These are phyloP conservation scores for Diaporthe velutina DNA, from an alignment of 2,329 filamentous ascomycete genomes.

Conservation along the genomic window DNA sequence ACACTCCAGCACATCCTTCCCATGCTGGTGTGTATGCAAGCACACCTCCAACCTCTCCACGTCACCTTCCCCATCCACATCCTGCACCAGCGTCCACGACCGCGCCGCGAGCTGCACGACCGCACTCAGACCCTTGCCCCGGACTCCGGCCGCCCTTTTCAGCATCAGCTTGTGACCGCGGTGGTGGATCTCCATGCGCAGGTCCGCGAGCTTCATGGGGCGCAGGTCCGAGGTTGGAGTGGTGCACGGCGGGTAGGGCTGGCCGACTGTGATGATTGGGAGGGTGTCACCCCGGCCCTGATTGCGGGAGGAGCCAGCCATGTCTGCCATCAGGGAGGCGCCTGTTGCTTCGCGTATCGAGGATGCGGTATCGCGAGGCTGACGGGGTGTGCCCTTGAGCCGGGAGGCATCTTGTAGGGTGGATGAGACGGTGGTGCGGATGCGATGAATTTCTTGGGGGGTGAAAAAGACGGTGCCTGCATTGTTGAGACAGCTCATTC, in stretches of 20 bases:
- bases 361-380: not conserved
- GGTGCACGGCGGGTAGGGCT: not conserved
- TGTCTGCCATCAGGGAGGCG: not conserved
- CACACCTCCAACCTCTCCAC: not conserved
- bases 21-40: not conserved
- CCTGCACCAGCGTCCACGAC: not conserved
- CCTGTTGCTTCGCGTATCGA: not conserved
- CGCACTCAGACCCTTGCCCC: not conserved
- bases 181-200: not conserved
- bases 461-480: not conserved
- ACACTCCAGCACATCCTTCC: not conserved
- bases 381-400: not conserved
- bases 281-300: not conserved
- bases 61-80: not conserved
- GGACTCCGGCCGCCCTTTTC: not conserved
- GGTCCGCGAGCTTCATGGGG: not conserved
- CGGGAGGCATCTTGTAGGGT: not conserved
- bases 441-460: not conserved
- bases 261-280: not conserved
- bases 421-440: not conserved
- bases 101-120: constrained; percentile 1
- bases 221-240: not conserved
- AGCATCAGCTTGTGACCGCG: not conserved
- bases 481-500: not conserved
- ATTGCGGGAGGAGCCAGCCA: not conserved